Evolutionary conservation across 2,329 filamentous ascomycete genomes (phyloP), one percentile per base, ranked within the genome.

Genomic region (Dactylellina haptotyla): DNA sequence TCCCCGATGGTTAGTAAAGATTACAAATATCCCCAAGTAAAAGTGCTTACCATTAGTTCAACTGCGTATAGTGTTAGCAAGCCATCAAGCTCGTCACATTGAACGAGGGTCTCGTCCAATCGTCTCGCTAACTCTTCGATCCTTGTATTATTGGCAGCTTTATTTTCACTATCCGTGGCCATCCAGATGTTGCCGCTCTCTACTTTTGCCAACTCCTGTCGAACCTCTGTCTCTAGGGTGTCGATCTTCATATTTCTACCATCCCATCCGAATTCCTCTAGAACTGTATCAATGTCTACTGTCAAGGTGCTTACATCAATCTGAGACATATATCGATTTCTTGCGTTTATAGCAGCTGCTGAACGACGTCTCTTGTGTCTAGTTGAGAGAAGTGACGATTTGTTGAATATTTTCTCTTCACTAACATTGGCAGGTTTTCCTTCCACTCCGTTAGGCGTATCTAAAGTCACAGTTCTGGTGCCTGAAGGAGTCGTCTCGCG

Each of bases 11-110:
- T 64, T 45, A 72, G 59, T 70, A 79, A 59, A 79, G 20, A 39
- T 25, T 72, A 18, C 18, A 34, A 20, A n/a, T 28, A 59, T 62
- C 80, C 75, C 81, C 80, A 76, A 75, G 34, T 30, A 56, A 41
- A 28, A 57, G 25, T 14, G 10, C 9, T 37, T 34, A 94, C 91
- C 78, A 92, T 92, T 75, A 99, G 84, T 81, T 99, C 95, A 25
- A 98, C 95, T 50, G 91, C 92, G 81, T 99, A 99, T 32, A 99
- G 83, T 0, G 95, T 99, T 58, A 99, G 84, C 39, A 99, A 84
- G 71, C 96, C 96, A 80, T 99, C 95, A 67, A 99, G 84, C 82
- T 98, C 94, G 78, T 99, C 96, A 78, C 95, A 98, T 82, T 99
- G 95, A 18, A 89, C 87, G 78, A 99, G 93, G n/a, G 93, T 91